Evolutionary conservation across 129 eudicot genomes (phyloP).

Genomic region (sunflower (Helianthus annuus)): DNA sequence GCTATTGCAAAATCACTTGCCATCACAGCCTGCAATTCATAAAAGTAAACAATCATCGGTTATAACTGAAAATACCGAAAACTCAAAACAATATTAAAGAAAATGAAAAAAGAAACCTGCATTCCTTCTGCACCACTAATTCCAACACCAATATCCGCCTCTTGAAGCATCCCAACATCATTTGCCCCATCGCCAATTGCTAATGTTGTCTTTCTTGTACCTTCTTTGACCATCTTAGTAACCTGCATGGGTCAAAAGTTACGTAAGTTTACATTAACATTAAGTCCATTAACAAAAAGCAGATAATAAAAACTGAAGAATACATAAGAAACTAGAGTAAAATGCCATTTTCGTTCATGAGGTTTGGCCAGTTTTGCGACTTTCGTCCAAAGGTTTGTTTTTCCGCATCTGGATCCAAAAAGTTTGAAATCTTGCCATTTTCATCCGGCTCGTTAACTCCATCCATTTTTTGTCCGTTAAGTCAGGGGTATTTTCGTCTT

Average conservation of each 20-base stretch:
- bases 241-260: conserved; percentile 62
- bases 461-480: no score
- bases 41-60: conserved; percentile 17
- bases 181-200: conserved; percentile 99
- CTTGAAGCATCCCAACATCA: conserved; percentile 99
- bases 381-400: no score
- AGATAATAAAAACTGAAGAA: background rate
- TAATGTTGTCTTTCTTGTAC: conserved; percentile 72
- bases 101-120: conserved; percentile 61
- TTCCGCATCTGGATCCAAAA: no score
- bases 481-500: no score
- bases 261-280: conserved; percentile 40
- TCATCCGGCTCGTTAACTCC: no score
- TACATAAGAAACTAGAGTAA: background rate
- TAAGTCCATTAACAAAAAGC: background rate
- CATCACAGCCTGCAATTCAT: conserved; percentile 81
- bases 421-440: no score
- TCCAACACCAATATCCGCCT: conserved; percentile 99
- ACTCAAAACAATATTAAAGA: background rate
- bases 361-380: no score
- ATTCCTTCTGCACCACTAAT: conserved; percentile 98
- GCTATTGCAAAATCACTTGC: conserved; percentile 95
- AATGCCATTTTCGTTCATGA: no score
- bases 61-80: background rate
- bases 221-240: conserved; percentile 86